phyloP scores from a whole-genome alignment of 768 basidiomycete genomes.

The Suillus bovinus region DNA sequence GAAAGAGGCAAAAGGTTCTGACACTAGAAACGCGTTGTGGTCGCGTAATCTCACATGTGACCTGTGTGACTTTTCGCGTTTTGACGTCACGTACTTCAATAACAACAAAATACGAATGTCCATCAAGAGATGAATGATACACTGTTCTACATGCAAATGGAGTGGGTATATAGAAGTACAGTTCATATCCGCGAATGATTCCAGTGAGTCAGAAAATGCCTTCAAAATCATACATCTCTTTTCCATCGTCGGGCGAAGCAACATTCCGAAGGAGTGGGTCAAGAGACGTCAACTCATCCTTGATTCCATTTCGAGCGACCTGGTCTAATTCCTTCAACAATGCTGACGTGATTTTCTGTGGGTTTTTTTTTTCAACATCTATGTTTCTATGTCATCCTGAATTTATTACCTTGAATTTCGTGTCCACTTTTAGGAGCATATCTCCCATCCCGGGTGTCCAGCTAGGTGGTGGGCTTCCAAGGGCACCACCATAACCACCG shows the following conservation, averaged over 20 bases:
- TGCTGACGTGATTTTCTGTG: constrained; percentile 78
- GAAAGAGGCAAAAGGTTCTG: background rate
- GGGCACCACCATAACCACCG: constrained; percentile 31
- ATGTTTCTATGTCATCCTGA: background rate
- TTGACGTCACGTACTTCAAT: background rate
- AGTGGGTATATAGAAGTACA: constrained; percentile 17
- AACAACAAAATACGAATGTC: constrained; percentile 13
- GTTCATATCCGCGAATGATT: constrained; percentile 4
- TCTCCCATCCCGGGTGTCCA: constrained; percentile 71
- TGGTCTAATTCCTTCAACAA: constrained; percentile 85
- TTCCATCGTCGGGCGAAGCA: constrained; percentile 34
- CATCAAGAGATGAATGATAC: constrained; percentile 1
- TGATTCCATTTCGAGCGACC: constrained; percentile 78
- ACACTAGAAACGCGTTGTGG: constrained; percentile 16
- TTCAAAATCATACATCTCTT: constrained; percentile 46
- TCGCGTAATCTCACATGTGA: constrained; percentile 23
- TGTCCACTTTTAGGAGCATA: constrained; percentile 76
- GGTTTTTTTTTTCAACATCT: background rate
- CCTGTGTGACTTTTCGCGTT: constrained; percentile 20
- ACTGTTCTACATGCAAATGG: constrained; percentile 23
- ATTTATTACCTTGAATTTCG: constrained; percentile 70
- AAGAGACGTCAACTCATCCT: constrained; percentile 78
- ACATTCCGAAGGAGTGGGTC: constrained; percentile 75
- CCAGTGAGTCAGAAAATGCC: constrained; percentile 32
- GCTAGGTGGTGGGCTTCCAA: constrained; percentile 53